Percentiles rank a stretch among this genome's conserved stretches.
These are phyloP conservation scores for Vaccinium corymbosum DNA, from an alignment of 148 eudicot species.

Conservation along the genomic window DNA sequence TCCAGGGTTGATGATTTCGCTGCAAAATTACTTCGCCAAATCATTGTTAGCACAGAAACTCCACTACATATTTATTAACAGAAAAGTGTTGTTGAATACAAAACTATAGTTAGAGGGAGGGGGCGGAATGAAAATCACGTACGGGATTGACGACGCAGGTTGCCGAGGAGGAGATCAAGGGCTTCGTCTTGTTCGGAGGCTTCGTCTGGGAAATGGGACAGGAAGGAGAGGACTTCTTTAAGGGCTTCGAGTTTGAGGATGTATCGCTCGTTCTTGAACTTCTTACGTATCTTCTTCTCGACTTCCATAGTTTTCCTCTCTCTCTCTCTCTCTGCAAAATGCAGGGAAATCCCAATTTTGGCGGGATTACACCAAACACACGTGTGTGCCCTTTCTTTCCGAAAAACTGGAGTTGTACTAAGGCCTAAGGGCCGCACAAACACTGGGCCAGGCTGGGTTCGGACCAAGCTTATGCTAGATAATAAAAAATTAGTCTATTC, in stretches of 20 bases:
- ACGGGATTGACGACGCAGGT: constrained; percentile 58
- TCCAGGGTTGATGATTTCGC: constrained; percentile 85
- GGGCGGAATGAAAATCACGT: background rate
- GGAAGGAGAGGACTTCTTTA: constrained; percentile 10
- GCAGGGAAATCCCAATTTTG: too few relatives aligned
- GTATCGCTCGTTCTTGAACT: constrained; percentile 8
- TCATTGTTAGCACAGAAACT: too few relatives aligned
- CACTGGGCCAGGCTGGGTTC: too few relatives aligned
- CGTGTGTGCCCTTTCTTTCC: too few relatives aligned
- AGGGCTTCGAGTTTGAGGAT: constrained; percentile 9
- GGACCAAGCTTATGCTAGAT: too few relatives aligned
- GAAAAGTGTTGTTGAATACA: too few relatives aligned
- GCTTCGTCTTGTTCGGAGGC: constrained; percentile 52
- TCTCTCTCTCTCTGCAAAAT: background rate
- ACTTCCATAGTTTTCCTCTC: background rate
- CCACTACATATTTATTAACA: background rate
- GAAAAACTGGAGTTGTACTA: too few relatives aligned
- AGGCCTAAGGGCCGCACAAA: too few relatives aligned
- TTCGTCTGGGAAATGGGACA: constrained; percentile 19
- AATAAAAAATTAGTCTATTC: too few relatives aligned
- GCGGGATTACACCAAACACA: too few relatives aligned
- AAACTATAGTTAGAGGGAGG: background rate
- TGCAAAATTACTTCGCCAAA: constrained; percentile 17
- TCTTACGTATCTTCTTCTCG: constrained; percentile 2
- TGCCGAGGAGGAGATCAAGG: constrained; percentile 67